These are phyloP conservation scores for Cokeromyces recurvatus DNA, from an alignment of 371 early-diverging fungal genomes.

Conservation along the genomic window DNA sequence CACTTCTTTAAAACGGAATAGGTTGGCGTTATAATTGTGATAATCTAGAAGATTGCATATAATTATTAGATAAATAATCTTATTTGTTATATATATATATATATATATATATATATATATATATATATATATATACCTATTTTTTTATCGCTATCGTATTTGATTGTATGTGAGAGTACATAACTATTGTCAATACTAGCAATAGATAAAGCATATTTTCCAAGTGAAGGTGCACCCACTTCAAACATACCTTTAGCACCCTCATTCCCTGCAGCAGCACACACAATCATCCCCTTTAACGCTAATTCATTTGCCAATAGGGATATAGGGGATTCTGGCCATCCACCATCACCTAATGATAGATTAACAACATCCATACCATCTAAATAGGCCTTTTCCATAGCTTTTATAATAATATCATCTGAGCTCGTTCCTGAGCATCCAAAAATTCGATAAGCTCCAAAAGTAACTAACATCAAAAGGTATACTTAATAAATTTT, in stretches of 20 bases:
- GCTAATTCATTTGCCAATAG: constrained; percentile 32
- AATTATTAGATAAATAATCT: too few relatives aligned
- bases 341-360: constrained; percentile 39
- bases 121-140: too few relatives aligned
- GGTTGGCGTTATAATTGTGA: too few relatives aligned
- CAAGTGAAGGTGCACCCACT: constrained; percentile 61
- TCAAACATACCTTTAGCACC: constrained; percentile 63
- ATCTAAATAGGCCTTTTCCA: constrained; percentile 66
- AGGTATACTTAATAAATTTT: not conserved
- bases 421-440: constrained; percentile 68
- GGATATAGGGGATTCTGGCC: constrained; percentile 42
- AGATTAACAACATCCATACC: constrained; percentile 54
- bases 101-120: too few relatives aligned
- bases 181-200: constrained; percentile 69
- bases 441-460: constrained; percentile 72
- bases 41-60: too few relatives aligned
- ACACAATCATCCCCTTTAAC: constrained; percentile 30
- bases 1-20: too few relatives aligned
- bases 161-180: constrained; percentile 27
- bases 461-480: constrained; percentile 41
- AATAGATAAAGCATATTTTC: constrained; percentile 55
- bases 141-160: too few relatives aligned
- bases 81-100: too few relatives aligned
- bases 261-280: constrained; percentile 68
- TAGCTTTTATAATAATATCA: constrained; percentile 68